Conservation (phyloP, 768 basidiomycete genomes). For the Cubamyces lactineus region DNA sequence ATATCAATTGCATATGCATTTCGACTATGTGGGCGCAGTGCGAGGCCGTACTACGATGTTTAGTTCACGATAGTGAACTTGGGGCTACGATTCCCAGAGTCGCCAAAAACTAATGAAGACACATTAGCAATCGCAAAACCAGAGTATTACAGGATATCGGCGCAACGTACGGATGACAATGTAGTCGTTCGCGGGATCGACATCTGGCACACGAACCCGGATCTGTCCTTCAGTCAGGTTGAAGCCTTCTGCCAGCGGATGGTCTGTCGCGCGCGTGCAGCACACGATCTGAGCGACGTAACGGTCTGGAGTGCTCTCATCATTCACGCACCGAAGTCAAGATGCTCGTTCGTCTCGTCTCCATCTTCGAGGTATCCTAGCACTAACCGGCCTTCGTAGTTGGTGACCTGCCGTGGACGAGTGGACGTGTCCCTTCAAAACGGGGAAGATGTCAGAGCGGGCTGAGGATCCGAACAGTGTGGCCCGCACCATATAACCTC, state of each 20-base stretch:
- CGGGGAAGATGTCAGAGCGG: slow-evolving; percentile 1
- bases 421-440: slow-evolving; percentile 48
- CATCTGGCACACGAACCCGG: slow-evolving; percentile 54
- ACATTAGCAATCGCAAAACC: neutral
- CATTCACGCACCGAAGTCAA: slow-evolving; percentile 49
- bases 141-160: neutral
- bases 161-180: slow-evolving; percentile 63
- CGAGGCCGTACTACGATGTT: slow-evolving; percentile 5
- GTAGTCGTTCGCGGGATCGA: slow-evolving; percentile 50
- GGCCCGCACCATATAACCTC: slow-evolving; percentile 56
- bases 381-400: slow-evolving; percentile 51
- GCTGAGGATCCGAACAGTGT: slow-evolving; percentile 16
- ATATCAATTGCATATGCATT: no score
- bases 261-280: slow-evolving; percentile 41
- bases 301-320: neutral
- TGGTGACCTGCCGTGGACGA: slow-evolving; percentile 37
- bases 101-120: slow-evolving; percentile 56
- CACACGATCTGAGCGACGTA: neutral
- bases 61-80: slow-evolving; percentile 55
- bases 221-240: slow-evolving; percentile 53
- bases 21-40: no score
- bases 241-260: slow-evolving; percentile 61
- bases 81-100: slow-evolving; percentile 65
- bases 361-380: slow-evolving; percentile 52
- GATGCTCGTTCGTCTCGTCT: slow-evolving; percentile 49